These are phyloP conservation scores for Epichloe aotearoae DNA, from an alignment of 2,329 filamentous ascomycete genomes.

Conservation along the genomic window DNA sequence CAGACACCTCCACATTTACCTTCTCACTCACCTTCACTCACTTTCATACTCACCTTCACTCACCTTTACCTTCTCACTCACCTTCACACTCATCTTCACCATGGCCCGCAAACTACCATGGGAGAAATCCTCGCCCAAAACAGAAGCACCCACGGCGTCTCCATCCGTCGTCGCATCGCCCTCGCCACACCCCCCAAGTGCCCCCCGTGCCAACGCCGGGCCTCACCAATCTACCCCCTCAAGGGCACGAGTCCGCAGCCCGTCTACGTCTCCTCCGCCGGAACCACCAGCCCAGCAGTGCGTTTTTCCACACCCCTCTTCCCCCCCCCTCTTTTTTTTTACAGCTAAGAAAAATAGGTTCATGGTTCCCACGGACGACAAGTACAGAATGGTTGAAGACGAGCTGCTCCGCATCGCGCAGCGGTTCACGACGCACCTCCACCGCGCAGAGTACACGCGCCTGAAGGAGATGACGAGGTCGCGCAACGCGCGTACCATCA, in stretches of 20 bases:
- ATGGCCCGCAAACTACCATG: conserved; percentile 7
- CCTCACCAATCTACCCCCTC: neutral
- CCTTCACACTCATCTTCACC: neutral
- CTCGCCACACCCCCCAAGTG: too few species aligned
- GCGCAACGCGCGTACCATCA: conserved; percentile 39
- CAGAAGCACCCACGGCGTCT: neutral
- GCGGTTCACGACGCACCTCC: conserved; percentile 60
- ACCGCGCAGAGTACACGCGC: conserved; percentile 62
- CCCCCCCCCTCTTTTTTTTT: neutral
- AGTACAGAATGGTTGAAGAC: conserved; percentile 74
- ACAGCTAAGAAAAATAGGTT: conserved; percentile 23
- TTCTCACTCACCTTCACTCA: conserved; percentile 1
- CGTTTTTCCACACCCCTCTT: neutral
- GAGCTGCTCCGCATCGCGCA: conserved; percentile 57
- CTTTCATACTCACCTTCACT: too few species aligned
- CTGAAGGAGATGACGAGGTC: conserved; percentile 44
- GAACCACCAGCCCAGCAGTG: conserved; percentile 34
- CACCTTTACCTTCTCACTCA: neutral
- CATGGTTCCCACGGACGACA: conserved; percentile 63
- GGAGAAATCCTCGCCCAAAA: neutral
- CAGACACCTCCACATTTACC: too few species aligned
- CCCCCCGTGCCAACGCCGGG: neutral
- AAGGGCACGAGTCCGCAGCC: conserved; percentile 16
- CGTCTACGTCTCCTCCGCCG: conserved; percentile 39
- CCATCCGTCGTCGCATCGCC: neutral